phyloP scores from a whole-genome alignment of 75 land plant genomes.

The Adiantum capillusveneris region DNA sequence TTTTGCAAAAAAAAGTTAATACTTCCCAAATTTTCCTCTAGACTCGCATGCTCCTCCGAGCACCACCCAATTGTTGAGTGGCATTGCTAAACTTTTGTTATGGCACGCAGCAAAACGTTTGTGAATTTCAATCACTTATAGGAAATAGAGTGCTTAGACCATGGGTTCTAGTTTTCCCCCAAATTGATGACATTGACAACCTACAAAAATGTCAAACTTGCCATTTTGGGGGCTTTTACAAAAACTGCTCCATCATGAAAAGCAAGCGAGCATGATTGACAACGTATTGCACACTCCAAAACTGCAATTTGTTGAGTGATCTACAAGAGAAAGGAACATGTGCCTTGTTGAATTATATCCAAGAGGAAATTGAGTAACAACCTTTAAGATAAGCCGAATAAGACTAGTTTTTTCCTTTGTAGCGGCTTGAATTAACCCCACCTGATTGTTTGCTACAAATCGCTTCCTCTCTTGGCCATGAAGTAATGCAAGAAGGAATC shows the following conservation, averaged over 20 bases:
- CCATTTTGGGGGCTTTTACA: constrained; percentile 43
- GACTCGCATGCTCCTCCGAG: no score
- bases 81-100: no score
- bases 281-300: constrained; percentile 67
- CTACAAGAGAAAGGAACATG: constrained; percentile 74
- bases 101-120: no score
- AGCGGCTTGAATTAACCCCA: constrained; percentile 82
- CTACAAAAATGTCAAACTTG: constrained; percentile 28
- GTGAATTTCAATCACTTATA: no score
- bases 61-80: no score
- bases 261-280: constrained; percentile 68
- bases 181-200: no score
- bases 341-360: constrained; percentile 66
- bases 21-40: no score
- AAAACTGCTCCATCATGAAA: constrained; percentile 71
- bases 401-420: constrained; percentile 82
- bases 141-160: no score
- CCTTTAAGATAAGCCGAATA: constrained; percentile 57
- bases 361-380: constrained; percentile 71
- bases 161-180: no score
- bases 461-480: constrained; percentile 72
- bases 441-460: constrained; percentile 48
- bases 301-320: constrained; percentile 74
- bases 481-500: constrained; percentile 61
- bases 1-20: no score